Conservation (phyloP, 192 early-diverging fungal genomes). For the Podila minutissima region DNA sequence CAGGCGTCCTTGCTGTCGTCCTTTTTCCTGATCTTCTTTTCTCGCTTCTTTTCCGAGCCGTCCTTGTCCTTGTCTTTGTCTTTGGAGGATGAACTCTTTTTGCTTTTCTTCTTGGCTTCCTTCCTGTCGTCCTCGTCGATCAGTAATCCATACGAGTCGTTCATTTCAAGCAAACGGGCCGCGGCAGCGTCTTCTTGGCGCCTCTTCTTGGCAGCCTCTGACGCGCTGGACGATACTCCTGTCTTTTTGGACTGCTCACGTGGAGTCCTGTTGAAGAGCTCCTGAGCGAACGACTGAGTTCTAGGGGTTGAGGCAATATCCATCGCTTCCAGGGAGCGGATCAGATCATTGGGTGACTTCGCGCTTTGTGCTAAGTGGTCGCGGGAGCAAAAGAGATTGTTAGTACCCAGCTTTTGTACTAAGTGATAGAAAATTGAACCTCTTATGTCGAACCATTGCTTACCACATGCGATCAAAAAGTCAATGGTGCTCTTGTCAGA, state of each 20-base stretch:
- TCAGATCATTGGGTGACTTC: slow-evolving; percentile 64
- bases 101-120: slow-evolving; percentile 22
- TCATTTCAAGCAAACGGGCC: slow-evolving; percentile 23
- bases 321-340: slow-evolving; percentile 60
- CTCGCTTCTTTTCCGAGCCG: slow-evolving; percentile 15
- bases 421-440: background rate
- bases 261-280: slow-evolving; percentile 69
- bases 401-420: too few species aligned
- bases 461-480: slow-evolving; percentile 73
- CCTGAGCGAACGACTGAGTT: slow-evolving; percentile 68
- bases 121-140: slow-evolving; percentile 27
- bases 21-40: slow-evolving; percentile 56
- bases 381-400: too few species aligned
- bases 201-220: slow-evolving; percentile 51
- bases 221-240: slow-evolving; percentile 29
- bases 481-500: slow-evolving; percentile 74
- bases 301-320: slow-evolving; percentile 68
- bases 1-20: slow-evolving; percentile 45
- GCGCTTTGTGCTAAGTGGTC: slow-evolving; percentile 59
- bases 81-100: slow-evolving; percentile 25
- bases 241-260: slow-evolving; percentile 53
- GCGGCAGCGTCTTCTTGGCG: slow-evolving; percentile 28
- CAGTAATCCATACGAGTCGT: slow-evolving; percentile 28
- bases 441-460: background rate
- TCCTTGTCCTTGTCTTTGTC: slow-evolving; percentile 31